phyloP scores from a whole-genome alignment of 176 grass and related monocot species.

The Carex littledalei region DNA sequence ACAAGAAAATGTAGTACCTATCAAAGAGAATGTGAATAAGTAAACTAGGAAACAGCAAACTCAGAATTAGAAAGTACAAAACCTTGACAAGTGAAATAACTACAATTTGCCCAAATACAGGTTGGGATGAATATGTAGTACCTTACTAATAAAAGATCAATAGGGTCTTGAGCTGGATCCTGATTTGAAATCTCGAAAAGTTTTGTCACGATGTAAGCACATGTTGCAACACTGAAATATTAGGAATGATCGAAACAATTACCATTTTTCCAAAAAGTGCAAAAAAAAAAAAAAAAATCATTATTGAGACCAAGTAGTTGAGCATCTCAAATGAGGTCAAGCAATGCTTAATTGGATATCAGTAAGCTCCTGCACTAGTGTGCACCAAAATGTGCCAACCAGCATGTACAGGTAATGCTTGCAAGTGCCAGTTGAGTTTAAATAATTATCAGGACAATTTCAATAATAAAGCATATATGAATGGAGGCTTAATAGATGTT shows the following conservation, averaged over 20 bases:
- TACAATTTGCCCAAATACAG: neutral
- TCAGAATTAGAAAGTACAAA: neutral
- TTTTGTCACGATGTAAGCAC: constrained; percentile 77
- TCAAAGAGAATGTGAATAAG: neutral
- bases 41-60: neutral
- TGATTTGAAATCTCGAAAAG: constrained; percentile 52
- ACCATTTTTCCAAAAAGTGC: neutral
- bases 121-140: constrained; percentile 27
- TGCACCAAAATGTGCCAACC: neutral
- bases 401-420: neutral
- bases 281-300: neutral
- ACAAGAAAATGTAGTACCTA: neutral
- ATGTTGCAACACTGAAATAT: constrained; percentile 55
- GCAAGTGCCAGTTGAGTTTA: neutral
- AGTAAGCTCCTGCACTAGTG: neutral
- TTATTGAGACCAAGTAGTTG: neutral
- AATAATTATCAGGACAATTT: neutral
- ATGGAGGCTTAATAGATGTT: neutral
- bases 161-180: constrained; percentile 51
- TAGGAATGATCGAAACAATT: constrained; percentile 9
- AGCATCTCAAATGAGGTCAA: neutral
- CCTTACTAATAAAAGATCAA: constrained; percentile 81
- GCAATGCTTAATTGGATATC: constrained; percentile 8
- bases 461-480: neutral
- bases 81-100: neutral